Conservation (phyloP, 495 filamentous ascomycete species). For the Podospora conica region DNA sequence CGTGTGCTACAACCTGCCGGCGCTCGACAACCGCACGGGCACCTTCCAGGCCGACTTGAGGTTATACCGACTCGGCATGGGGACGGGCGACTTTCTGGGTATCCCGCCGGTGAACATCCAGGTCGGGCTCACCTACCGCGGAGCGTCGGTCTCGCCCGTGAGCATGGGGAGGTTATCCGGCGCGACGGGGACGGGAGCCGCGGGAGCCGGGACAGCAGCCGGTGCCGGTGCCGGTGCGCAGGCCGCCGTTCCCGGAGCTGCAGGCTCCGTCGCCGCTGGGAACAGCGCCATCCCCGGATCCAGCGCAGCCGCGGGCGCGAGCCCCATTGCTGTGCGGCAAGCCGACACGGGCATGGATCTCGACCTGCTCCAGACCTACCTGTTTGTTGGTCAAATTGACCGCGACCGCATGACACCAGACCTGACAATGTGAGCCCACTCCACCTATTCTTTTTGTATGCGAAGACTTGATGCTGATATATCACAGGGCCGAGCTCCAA, state of each 20-base stretch:
- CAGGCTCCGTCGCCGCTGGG: neutral
- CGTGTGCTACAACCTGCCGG: constrained; percentile 71
- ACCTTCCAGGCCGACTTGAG: constrained; percentile 66
- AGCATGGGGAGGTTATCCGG: constrained; percentile 13
- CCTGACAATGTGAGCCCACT: constrained; percentile 35
- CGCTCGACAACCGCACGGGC: constrained; percentile 54
- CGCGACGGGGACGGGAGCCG: constrained; percentile 11
- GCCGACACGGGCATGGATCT: constrained; percentile 12
- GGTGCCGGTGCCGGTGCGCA: no score
- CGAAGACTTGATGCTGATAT: constrained; percentile 22
- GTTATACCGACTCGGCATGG: constrained; percentile 55
- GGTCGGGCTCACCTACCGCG: constrained; percentile 52
- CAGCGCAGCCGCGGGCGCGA: neutral
- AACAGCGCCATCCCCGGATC: neutral
- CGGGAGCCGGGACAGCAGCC: constrained; percentile 7
- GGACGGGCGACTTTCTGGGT: constrained; percentile 51
- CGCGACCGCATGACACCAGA: constrained; percentile 31
- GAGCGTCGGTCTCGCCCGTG: constrained; percentile 51
- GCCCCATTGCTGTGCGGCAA: neutral
- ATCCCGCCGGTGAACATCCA: constrained; percentile 50
- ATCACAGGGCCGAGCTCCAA: constrained; percentile 46
- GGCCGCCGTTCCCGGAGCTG: neutral
- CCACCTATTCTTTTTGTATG: neutral
- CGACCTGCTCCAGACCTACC: constrained; percentile 43
- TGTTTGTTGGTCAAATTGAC: constrained; percentile 51